A percentile compares a stretch with the other conserved stretches of the same genome.
Conservation (phyloP, 306 rosid species). For the Spatholobus suberectus region DNA sequence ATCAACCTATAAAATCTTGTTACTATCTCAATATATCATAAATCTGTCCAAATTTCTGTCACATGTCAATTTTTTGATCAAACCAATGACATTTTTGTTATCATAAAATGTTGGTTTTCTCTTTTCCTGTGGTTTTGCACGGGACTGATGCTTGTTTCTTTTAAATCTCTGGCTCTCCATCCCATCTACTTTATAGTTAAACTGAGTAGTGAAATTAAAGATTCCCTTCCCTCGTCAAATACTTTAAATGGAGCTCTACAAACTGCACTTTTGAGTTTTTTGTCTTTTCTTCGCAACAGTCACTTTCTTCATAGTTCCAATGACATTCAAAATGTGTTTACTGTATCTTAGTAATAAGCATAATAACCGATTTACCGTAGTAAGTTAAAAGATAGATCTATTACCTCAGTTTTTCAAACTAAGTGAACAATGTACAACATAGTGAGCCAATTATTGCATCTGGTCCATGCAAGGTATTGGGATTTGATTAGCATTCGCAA, state of each 20-base stretch:
- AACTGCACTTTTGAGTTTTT: slow-evolving; percentile 34
- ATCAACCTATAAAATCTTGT: slow-evolving; percentile 43
- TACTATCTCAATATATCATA: slow-evolving; percentile 21
- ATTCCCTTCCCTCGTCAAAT: slow-evolving; percentile 52
- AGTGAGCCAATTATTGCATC: slow-evolving; percentile 54
- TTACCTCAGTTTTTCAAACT: slow-evolving; percentile 18
- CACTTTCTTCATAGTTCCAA: slow-evolving; percentile 53
- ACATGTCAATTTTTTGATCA: slow-evolving; percentile 15
- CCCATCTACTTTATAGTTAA: slow-evolving; percentile 36
- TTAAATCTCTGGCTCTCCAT: slow-evolving; percentile 45
- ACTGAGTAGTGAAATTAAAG: slow-evolving; percentile 52
- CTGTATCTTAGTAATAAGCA: slow-evolving; percentile 7
- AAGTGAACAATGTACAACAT: slow-evolving; percentile 12
- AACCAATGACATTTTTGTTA: neutral
- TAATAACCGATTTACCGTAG: neutral
- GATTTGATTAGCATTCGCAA: slow-evolving; percentile 43
- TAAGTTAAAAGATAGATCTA: neutral
- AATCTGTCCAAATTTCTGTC: slow-evolving; percentile 11
- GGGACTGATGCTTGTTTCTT: slow-evolving; percentile 5
- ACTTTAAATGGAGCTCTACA: slow-evolving; percentile 45
- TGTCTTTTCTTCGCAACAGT: slow-evolving; percentile 39
- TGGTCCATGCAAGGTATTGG: slow-evolving; percentile 52
- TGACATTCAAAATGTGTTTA: slow-evolving; percentile 42
- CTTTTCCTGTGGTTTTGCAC: slow-evolving; percentile 29
- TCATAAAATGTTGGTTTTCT: slow-evolving; percentile 1